phyloP scores from a whole-genome alignment of 306 rosid genomes.

The Medicago truncatula region MtrunA17r5.0-ANR NC_053043.1:46461001-46461500 shows the following conservation, averaged over 20 bases:
- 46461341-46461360: slow-evolving; percentile 18
- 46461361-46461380: slow-evolving; percentile 41
- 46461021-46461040: too few relatives aligned
- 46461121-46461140: too few relatives aligned
- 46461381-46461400: slow-evolving; percentile 36
- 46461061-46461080: too few relatives aligned
- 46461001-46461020: too few relatives aligned
- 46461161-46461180: too few relatives aligned
- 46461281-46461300: slow-evolving; percentile 41
- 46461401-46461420: neutral
- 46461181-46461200: too few relatives aligned
- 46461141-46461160: too few relatives aligned
- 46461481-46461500: neutral
- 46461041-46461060: too few relatives aligned
- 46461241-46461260: neutral
- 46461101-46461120: too few relatives aligned
- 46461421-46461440: slow-evolving; percentile 7
- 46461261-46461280: neutral
- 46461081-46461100: too few relatives aligned
- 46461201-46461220: too few relatives aligned
- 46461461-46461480: neutral
- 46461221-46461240: too few relatives aligned
- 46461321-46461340: slow-evolving; percentile 27
- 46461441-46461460: neutral
- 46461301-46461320: slow-evolving; percentile 40